These are phyloP conservation scores for Exidia glandulosa DNA, from an alignment of 768 basidiomycete genomes.

Conservation along the genomic window DNA sequence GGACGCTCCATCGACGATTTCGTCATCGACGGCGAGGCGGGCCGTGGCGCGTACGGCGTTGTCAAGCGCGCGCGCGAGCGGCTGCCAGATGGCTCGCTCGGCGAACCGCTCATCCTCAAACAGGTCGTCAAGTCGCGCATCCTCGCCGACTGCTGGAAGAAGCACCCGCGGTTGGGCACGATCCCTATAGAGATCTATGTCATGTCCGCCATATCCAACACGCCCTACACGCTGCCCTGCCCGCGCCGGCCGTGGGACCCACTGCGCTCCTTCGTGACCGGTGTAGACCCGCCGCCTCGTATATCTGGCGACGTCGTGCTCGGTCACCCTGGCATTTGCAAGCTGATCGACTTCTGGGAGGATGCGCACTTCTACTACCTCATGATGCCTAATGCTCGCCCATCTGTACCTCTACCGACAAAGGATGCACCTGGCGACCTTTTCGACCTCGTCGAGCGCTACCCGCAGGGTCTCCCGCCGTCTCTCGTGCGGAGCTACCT, in stretches of 20 bases:
- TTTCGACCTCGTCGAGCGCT: conserved; percentile 88
- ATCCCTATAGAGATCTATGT: conserved; percentile 97
- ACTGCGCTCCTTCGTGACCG: conserved; percentile 28
- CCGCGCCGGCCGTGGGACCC: conserved; percentile 79
- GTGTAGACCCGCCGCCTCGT: conserved; percentile 19
- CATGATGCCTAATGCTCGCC: conserved; percentile 52
- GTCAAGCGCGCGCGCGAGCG: conserved; percentile 85
- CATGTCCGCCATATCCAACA: conserved; percentile 81
- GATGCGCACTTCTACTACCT: conserved; percentile 94
- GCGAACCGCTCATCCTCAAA: conserved; percentile 90
- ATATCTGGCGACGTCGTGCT: conserved; percentile 58
- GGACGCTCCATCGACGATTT: conserved; percentile 76
- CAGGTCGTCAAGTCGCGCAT: conserved; percentile 98
- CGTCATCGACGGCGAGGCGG: conserved; percentile 77
- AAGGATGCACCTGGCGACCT: conserved; percentile 65
- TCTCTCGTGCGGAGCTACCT: conserved; percentile 70
- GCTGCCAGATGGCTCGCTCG: conserved; percentile 60
- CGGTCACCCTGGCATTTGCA: conserved; percentile 93
- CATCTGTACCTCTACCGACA: conserved; percentile 44
- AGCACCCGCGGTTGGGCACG: conserved; percentile 86
- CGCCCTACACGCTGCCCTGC: conserved; percentile 60
- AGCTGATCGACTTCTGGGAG: conserved; percentile 92
- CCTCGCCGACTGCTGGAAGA: conserved; percentile 98
- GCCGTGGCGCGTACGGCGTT: conserved; percentile 89
- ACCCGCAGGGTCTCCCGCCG: conserved; percentile 75